Evolutionary conservation across 208 protist species (phyloP).

Genomic region (Crithidia fasciculata): DNA sequence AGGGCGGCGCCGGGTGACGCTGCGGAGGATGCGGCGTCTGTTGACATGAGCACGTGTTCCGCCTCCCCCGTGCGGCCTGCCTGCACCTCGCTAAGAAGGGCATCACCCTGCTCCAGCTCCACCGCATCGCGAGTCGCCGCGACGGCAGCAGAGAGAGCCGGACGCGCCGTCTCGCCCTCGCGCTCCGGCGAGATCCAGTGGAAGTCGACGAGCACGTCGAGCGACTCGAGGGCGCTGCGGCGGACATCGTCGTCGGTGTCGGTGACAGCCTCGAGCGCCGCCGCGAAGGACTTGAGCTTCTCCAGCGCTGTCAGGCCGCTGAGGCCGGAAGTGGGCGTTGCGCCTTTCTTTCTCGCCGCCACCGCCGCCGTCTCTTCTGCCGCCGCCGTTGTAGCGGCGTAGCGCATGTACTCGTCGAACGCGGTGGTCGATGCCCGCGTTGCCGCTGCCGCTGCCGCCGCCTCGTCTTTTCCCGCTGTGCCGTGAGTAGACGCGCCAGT

Average conservation of each 20-base stretch:
- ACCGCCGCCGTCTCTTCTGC: neutral
- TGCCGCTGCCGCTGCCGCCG: slow-evolving; percentile 2
- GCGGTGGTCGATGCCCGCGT: neutral
- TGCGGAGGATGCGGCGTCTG: neutral
- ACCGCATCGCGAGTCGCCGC: slow-evolving; percentile 15
- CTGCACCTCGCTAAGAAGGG: slow-evolving; percentile 12
- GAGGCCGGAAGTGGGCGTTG: neutral
- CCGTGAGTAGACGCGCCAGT: slow-evolving; percentile 43
- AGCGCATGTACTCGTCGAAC: slow-evolving; percentile 34
- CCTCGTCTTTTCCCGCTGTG: slow-evolving; percentile 26
- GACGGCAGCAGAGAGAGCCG: neutral
- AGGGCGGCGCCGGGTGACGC: neutral
- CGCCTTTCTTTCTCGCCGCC: neutral
- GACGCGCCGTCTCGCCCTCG: neutral
- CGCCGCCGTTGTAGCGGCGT: slow-evolving; percentile 3
- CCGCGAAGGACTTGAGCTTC: slow-evolving; percentile 56
- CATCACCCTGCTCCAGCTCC: slow-evolving; percentile 24
- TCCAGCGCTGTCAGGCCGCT: slow-evolving; percentile 49
- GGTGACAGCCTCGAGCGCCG: slow-evolving; percentile 69
- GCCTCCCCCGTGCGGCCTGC: neutral
- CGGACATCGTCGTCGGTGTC: slow-evolving; percentile 81
- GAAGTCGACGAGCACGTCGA: slow-evolving; percentile 44
- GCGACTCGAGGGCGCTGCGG: slow-evolving; percentile 41
- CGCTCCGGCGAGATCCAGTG: slow-evolving; percentile 31
- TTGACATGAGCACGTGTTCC: neutral